phyloP scores from a whole-genome alignment of 2,329 filamentous ascomycete genomes.

The Talaromyces rugulosus region DNA sequence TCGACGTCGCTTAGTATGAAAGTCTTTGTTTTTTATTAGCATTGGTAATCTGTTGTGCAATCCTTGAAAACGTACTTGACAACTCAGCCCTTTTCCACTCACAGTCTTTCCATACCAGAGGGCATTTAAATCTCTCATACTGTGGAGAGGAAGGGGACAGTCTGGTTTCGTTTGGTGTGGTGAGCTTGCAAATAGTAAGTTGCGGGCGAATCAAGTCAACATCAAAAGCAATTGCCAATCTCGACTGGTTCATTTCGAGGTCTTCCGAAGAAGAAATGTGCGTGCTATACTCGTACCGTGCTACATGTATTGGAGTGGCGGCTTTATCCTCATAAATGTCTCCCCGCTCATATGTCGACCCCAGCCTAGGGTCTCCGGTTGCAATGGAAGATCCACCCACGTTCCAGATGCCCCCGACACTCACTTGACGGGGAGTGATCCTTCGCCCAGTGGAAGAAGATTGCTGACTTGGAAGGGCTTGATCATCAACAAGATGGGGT shows the following conservation, averaged over 20 bases:
- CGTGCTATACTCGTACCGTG: conserved; percentile 49
- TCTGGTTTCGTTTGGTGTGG: conserved; percentile 18
- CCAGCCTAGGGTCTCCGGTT: conserved; percentile 39
- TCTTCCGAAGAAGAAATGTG: conserved; percentile 54
- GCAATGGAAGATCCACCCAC: conserved; percentile 66
- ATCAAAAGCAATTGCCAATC: conserved; percentile 76
- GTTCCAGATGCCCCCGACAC: conserved; percentile 69
- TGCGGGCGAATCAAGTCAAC: conserved; percentile 67
- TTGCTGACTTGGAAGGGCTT: conserved; percentile 14
- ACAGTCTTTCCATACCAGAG: conserved; percentile 37
- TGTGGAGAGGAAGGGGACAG: conserved; percentile 22
- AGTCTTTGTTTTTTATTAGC: background rate
- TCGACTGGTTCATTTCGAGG: conserved; percentile 64
- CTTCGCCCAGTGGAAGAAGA: conserved; percentile 9
- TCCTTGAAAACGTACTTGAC: conserved; percentile 22
- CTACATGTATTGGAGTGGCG: conserved; percentile 62
- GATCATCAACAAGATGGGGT: conserved; percentile 32
- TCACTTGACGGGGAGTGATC: conserved; percentile 48
- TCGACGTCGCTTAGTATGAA: background rate
- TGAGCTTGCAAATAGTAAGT: conserved; percentile 50
- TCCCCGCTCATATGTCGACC: conserved; percentile 59
- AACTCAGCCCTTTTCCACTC: conserved; percentile 32
- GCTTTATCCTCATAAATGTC: conserved; percentile 65
- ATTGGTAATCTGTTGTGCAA: background rate
- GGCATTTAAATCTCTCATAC: conserved; percentile 26